Percentiles rank a stretch among this genome's conserved stretches.
Evolutionary conservation across 257 asterid species (phyloP).

Genomic region (Nicotiana noctiflora): DNA sequence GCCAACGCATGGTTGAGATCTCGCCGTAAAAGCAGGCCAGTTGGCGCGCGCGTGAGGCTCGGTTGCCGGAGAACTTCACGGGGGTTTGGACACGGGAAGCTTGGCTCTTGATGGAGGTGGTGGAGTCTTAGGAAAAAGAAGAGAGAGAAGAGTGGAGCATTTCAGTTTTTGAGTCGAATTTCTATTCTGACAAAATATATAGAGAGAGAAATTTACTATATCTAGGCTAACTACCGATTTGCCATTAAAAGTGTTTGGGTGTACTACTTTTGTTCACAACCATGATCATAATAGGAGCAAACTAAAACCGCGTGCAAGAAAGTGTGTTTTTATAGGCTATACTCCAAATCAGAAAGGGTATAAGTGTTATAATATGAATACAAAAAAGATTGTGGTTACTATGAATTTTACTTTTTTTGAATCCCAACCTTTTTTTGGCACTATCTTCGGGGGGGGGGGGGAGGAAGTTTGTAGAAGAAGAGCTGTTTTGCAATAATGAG

Average conservation of each 20-base stretch:
- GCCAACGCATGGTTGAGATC: no score
- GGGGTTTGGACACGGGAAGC: no score
- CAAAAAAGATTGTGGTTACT: background rate
- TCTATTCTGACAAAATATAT: background rate
- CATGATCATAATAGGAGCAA: background rate
- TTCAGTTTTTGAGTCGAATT: background rate
- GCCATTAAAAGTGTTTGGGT: background rate
- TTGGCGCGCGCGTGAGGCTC: no score
- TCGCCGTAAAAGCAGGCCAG: no score
- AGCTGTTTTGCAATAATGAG: background rate
- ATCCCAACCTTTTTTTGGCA: background rate
- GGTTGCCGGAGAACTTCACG: no score
- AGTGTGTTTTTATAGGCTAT: background rate
- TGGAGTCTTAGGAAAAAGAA: no score
- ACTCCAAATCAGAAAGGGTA: background rate
- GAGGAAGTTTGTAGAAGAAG: background rate
- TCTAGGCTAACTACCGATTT: background rate
- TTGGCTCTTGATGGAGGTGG: no score
- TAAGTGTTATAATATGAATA: background rate
- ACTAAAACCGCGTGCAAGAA: background rate
- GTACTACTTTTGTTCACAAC: background rate
- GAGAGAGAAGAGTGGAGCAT: no score
- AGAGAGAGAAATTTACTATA: background rate
- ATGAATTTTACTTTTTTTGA: constrained; percentile 6
- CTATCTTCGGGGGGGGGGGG: background rate